A percentile compares a stretch with the other conserved stretches of the same genome.
phyloP scores from a whole-genome alignment of 2,329 filamentous ascomycete genomes.

The Botrytis deweyae region DNA sequence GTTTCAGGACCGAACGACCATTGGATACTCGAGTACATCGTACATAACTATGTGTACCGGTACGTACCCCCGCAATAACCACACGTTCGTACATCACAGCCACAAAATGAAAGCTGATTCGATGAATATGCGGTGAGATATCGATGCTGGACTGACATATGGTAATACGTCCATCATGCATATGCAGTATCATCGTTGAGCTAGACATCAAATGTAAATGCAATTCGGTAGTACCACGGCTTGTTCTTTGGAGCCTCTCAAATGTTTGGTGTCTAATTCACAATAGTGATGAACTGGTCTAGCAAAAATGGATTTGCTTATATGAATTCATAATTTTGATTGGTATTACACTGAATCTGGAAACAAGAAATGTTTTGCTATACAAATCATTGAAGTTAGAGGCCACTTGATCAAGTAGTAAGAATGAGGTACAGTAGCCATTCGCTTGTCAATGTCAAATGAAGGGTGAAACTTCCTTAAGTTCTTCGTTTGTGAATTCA shows the following conservation, averaged over 20 bases:
- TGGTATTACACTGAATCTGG: neutral
- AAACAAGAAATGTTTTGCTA: neutral
- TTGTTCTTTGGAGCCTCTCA: neutral
- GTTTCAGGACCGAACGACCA: neutral
- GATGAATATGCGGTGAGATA: neutral
- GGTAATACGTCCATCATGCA: neutral
- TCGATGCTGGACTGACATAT: neutral
- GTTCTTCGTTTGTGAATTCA: neutral
- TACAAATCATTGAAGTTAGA: neutral
- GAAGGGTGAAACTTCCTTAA: neutral
- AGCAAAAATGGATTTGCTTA: neutral
- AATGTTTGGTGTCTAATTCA: neutral
- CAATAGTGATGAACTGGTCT: fast-evolving
- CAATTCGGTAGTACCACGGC: neutral
- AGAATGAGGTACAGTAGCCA: neutral
- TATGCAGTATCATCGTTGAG: neutral
- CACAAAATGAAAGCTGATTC: neutral
- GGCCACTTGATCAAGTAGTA: neutral
- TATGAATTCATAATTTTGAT: neutral
- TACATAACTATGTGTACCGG: neutral
- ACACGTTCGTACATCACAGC: neutral
- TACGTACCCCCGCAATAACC: neutral
- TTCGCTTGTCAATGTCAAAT: neutral
- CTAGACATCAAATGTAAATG: neutral
- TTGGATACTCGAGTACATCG: neutral